Percentiles rank a stretch among this genome's conserved stretches.
Evolutionary conservation across 305 asterid genomes (phyloP).

Genomic region (Euphrasia arctica): DNA sequence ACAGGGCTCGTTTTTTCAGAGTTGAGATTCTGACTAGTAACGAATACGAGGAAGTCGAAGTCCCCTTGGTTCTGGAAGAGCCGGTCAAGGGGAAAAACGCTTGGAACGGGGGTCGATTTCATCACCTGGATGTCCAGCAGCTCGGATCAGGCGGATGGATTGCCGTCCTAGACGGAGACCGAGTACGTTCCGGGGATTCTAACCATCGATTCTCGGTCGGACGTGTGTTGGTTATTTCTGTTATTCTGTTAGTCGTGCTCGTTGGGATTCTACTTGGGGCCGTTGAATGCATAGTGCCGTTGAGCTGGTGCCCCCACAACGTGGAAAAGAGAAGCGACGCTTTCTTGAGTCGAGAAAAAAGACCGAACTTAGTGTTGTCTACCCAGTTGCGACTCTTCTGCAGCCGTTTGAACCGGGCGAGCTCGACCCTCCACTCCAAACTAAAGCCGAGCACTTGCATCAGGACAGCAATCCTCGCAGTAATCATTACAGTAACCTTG

Average conservation of each 20-base stretch:
- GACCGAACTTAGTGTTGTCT: constrained; percentile 36
- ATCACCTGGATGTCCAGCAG: constrained; percentile 88
- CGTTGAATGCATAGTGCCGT: constrained; percentile 64
- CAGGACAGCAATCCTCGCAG: constrained; percentile 44
- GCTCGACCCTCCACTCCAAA: constrained; percentile 52
- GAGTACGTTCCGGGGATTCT: constrained; percentile 80
- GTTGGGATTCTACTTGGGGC: constrained; percentile 76
- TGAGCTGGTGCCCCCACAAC: constrained; percentile 54
- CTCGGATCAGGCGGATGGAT: constrained; percentile 85
- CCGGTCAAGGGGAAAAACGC: constrained; percentile 72
- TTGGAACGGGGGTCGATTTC: constrained; percentile 92
- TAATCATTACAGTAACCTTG: constrained; percentile 32
- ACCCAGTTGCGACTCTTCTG: constrained; percentile 55
- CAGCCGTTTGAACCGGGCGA: constrained; percentile 64
- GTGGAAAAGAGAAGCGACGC: constrained; percentile 57
- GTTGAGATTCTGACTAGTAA: constrained; percentile 53
- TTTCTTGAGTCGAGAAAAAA: constrained; percentile 45
- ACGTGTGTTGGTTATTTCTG: constrained; percentile 50
- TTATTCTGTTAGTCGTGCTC: constrained; percentile 25
- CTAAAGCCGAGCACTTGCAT: constrained; percentile 58
- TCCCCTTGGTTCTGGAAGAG: constrained; percentile 50
- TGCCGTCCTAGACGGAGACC: constrained; percentile 80
- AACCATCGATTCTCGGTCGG: constrained; percentile 62
- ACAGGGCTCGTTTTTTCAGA: constrained; percentile 58
- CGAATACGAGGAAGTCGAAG: constrained; percentile 80